Percentiles rank a stretch among this genome's conserved stretches.
Evolutionary conservation across 2,329 filamentous ascomycete species (phyloP).

Genomic region (Neoarthrinium moseri): DNA sequence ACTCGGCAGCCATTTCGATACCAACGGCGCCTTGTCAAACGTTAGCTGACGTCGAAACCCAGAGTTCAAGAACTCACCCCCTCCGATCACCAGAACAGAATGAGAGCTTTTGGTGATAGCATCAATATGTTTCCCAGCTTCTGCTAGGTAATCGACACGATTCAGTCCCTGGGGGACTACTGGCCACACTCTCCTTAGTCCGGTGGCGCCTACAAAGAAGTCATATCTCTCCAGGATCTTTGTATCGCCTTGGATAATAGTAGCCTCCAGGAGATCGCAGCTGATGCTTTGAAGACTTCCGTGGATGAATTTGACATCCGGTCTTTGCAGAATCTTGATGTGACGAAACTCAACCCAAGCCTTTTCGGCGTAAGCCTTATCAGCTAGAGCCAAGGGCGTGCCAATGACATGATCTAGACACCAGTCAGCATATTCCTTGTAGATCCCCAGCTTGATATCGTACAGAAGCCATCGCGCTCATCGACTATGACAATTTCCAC

Average conservation of each 20-base stretch:
- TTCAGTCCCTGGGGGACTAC: neutral
- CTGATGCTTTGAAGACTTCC: neutral
- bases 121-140: neutral
- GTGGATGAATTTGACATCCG: neutral
- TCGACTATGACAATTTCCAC: neutral
- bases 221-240: neutral
- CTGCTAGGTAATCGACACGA: neutral
- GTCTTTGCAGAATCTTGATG: neutral
- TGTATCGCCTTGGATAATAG: neutral
- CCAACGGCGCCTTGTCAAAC: neutral
- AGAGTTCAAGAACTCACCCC: neutral
- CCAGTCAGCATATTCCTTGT: neutral
- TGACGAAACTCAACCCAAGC: neutral
- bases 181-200: neutral
- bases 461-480: neutral
- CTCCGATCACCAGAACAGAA: neutral
- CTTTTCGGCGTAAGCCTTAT: neutral
- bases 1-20: neutral
- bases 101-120: neutral
- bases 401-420: neutral
- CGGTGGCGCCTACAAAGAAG: neutral
- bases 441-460: neutral
- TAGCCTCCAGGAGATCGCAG: neutral
- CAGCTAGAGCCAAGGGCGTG: neutral
- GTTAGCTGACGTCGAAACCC: neutral